Percentiles rank a stretch among this genome's conserved stretches.
These are phyloP conservation scores for Annulohypoxylon bovei DNA, from an alignment of 495 filamentous ascomycete genomes.

Conservation along the genomic window DNA sequence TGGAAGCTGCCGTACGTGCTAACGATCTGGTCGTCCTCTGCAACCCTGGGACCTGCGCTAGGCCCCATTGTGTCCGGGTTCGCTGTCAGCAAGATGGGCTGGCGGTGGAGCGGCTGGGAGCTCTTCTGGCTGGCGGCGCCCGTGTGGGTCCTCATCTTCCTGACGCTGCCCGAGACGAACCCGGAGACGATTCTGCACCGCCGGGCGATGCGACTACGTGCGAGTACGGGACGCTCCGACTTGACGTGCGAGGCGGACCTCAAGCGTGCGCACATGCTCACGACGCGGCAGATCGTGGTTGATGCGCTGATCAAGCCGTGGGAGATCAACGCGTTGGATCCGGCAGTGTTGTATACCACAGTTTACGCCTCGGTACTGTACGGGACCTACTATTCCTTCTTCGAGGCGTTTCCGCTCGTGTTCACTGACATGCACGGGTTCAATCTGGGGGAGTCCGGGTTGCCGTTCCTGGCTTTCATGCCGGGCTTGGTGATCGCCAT, in stretches of 20 bases:
- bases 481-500: slow-evolving; percentile 75
- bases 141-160: slow-evolving; percentile 54
- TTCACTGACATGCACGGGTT: slow-evolving; percentile 76
- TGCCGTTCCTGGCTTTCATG: slow-evolving; percentile 76
- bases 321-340: slow-evolving; percentile 70
- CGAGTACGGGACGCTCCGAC: slow-evolving; percentile 51
- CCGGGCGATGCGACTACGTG: slow-evolving; percentile 52
- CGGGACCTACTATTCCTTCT: slow-evolving; percentile 82
- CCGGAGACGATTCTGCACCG: slow-evolving; percentile 57
- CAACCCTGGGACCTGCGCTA: slow-evolving; percentile 54
- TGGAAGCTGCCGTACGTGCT: slow-evolving; percentile 77
- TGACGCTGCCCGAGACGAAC: slow-evolving; percentile 57
- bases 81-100: slow-evolving; percentile 60
- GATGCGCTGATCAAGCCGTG: slow-evolving; percentile 69
- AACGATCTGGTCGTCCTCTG: slow-evolving; percentile 63
- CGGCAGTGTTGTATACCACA: slow-evolving; percentile 69
- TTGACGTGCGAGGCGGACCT: slow-evolving; percentile 62
- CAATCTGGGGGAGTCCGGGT: slow-evolving; percentile 70
- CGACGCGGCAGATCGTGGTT: slow-evolving; percentile 54
- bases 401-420: slow-evolving; percentile 79
- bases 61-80: slow-evolving; percentile 68
- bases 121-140: slow-evolving; percentile 63
- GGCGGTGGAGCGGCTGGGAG: slow-evolving; percentile 62
- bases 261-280: slow-evolving; percentile 60
- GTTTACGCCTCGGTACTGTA: slow-evolving; percentile 73